phyloP scores from a whole-genome alignment of 2,329 filamentous ascomycete genomes.

The Parascedosporium putredinis region DNA sequence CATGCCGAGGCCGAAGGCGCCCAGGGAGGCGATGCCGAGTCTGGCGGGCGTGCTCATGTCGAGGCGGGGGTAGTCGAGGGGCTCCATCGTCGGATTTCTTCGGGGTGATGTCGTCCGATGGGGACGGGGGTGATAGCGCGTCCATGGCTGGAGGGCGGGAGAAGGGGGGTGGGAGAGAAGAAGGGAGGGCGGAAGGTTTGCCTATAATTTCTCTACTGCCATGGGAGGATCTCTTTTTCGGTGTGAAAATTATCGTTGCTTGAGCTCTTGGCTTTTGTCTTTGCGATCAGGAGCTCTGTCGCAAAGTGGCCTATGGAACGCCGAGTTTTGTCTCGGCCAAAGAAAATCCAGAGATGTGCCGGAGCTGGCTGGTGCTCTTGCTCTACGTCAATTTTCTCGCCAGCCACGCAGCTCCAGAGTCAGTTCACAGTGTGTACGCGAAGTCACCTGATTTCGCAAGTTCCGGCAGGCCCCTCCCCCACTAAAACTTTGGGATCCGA shows the following conservation, averaged over 20 bases:
- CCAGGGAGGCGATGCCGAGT: constrained; percentile 51
- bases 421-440: too few species aligned
- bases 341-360: not conserved
- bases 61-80: constrained; percentile 29
- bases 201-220: too few species aligned
- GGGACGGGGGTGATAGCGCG: not conserved
- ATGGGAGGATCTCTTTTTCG: too few species aligned
- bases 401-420: too few species aligned
- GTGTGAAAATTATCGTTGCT: too few species aligned
- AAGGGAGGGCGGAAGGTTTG: too few species aligned
- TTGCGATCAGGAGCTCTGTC: too few species aligned
- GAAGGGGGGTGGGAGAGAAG: too few species aligned
- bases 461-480: constrained; percentile 6
- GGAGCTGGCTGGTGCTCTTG: too few species aligned
- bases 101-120: not conserved
- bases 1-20: constrained; percentile 60
- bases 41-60: constrained; percentile 56
- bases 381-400: too few species aligned
- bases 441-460: constrained; percentile 20
- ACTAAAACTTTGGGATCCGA: not conserved
- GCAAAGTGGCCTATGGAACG: not conserved
- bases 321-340: not conserved
- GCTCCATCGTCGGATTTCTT: not conserved
- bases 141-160: not conserved
- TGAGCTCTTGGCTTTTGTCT: too few species aligned